Conservation (phyloP, 2,329 filamentous ascomycete species). For the Fusarium verrucosum region DNA sequence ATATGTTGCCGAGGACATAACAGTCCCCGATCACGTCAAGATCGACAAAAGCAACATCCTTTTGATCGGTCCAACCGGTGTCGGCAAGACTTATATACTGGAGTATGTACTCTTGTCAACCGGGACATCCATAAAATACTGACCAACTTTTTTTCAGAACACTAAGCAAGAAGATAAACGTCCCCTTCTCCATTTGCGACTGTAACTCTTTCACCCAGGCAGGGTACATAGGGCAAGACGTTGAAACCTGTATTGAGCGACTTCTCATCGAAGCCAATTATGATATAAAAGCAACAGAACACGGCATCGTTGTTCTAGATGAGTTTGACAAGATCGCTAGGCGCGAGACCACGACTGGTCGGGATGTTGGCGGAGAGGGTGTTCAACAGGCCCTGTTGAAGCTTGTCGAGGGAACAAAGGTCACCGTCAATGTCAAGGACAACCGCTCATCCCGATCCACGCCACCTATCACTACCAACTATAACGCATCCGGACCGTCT, state of each 20-base stretch:
- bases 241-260: slow-evolving; percentile 93
- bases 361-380: slow-evolving; percentile 95
- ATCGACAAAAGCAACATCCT: slow-evolving; percentile 97
- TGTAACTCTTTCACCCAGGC: slow-evolving; percentile 97
- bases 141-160: slow-evolving; percentile 73
- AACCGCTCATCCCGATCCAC: slow-evolving; percentile 68
- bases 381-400: slow-evolving; percentile 96
- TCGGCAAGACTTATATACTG: slow-evolving; percentile 95
- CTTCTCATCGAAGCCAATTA: slow-evolving; percentile 91
- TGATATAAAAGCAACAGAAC: slow-evolving; percentile 82
- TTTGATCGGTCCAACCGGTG: slow-evolving; percentile 89
- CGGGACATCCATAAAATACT: slow-evolving; percentile 5
- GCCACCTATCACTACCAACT: slow-evolving; percentile 63
- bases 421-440: slow-evolving; percentile 90
- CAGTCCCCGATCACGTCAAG: slow-evolving; percentile 64
- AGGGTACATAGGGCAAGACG: slow-evolving; percentile 97
- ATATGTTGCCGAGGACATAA: slow-evolving; percentile 59
- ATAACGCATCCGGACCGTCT: slow-evolving; percentile 55
- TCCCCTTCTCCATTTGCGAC: slow-evolving; percentile 94
- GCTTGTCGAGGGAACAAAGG: slow-evolving; percentile 93
- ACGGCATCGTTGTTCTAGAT: slow-evolving; percentile 93
- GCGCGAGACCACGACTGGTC: slow-evolving; percentile 84
- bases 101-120: slow-evolving; percentile 57
- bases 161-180: slow-evolving; percentile 88
- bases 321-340: slow-evolving; percentile 98